Evolutionary conservation across 768 basidiomycete species (phyloP), one percentile per base, ranked within the genome.

Genomic region (Tulasnella sp.): DNA sequence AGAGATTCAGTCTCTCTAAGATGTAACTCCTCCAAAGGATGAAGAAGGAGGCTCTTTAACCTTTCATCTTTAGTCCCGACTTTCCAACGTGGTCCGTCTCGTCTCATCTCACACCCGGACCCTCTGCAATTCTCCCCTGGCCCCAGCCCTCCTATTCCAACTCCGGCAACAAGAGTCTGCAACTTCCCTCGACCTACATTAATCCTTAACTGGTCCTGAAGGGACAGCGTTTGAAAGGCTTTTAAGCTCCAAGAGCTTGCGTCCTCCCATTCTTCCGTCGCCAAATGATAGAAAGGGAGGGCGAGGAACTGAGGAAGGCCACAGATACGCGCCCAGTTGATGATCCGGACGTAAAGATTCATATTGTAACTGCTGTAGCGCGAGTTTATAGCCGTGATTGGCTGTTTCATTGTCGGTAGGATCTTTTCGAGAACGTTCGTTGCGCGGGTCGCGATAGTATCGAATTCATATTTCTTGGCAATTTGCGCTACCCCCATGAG

Each of bases 251-350:
- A 1, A 34, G 72, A 8, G 41, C 12, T 28, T 8, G 41, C 28
- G 28, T 72, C 72, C 34, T 42, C 34, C 72, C 72, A 72, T 34
- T 72, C 72, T 5, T 34, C 6, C 31, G 72, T 72, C 1, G 72
- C 72, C 34, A 72, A 24, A 6, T 34, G 34, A 12, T 72, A 72
- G 28, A 72, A 72, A 20, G 72, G 34, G 5, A 72, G 22, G 8
- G 72, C 28, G 20, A 72, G 41, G 72, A 72, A 72, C 24, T 72
- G 72, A 18, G 72, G 72, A 72, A 72, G 72, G 24, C 72, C 72
- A 31, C 72, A 72, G 34, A 37, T 2, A 2, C 72, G 28, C 3
- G 64, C 64, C 64, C 24, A 69, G 14, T 69, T n/a, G 28, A 69
- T 69, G 28, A 69, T 12, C 4, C 14, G 64, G n/a, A 69, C 34